These are phyloP conservation scores for Taiozyma sp. DNA, from an alignment of 1,139 yeast species.

Conservation along the genomic window DNA sequence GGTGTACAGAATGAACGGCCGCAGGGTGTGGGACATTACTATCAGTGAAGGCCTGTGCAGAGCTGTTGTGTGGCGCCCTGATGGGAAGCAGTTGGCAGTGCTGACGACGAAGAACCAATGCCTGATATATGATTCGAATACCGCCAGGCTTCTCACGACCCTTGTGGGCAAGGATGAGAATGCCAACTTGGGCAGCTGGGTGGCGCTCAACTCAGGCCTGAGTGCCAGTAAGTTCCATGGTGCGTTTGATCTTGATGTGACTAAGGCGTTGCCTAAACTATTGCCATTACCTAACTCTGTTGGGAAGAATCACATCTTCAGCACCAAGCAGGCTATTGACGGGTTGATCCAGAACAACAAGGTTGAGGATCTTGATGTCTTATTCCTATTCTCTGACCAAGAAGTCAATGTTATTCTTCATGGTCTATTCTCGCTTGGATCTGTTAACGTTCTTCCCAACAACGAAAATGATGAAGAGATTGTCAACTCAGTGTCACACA, in stretches of 20 bases:
- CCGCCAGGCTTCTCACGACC: slow-evolving; percentile 36
- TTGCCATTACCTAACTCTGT: slow-evolving; percentile 29
- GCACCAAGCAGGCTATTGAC: slow-evolving; percentile 26
- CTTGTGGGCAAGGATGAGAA: slow-evolving; percentile 4
- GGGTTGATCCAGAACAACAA: slow-evolving; percentile 24
- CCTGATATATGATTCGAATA: slow-evolving; percentile 46
- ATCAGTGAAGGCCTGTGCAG: slow-evolving; percentile 33
- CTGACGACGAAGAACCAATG: slow-evolving; percentile 41
- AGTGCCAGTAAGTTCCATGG: slow-evolving; percentile 6
- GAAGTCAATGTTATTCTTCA: slow-evolving; percentile 26
- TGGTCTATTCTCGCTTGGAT: slow-evolving; percentile 31
- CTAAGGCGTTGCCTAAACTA: slow-evolving; percentile 27
- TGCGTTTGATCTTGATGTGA: background rate
- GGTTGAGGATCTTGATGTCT: slow-evolving; percentile 28
- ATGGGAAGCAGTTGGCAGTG: slow-evolving; percentile 39
- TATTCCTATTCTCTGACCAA: slow-evolving; percentile 28
- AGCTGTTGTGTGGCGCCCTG: slow-evolving; percentile 33
- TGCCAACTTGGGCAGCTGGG: slow-evolving; percentile 8
- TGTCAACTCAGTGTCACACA: slow-evolving; percentile 9
- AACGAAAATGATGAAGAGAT: slow-evolving; percentile 20
- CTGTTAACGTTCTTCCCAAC: slow-evolving; percentile 9
- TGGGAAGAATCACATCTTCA: slow-evolving; percentile 14
- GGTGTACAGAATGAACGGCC: slow-evolving; percentile 53
- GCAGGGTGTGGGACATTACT: slow-evolving; percentile 38
- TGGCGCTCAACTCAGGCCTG: slow-evolving; percentile 12